These are phyloP conservation scores for Penicillium sp. DNA, from an alignment of 2,329 filamentous ascomycete genomes.

Conservation along the genomic window DNA sequence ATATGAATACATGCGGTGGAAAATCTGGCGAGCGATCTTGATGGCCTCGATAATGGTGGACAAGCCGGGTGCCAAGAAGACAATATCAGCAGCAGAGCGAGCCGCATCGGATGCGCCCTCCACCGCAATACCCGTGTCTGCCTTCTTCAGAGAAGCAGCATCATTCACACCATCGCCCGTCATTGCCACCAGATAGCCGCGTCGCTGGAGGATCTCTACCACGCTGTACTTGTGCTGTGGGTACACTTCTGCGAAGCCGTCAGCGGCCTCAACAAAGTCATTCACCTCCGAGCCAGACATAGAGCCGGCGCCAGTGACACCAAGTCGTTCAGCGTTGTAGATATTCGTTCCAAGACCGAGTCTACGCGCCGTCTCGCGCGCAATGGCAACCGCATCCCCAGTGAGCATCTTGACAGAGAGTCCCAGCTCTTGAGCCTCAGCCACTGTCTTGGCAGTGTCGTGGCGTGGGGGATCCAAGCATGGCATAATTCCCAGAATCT, in stretches of 20 bases:
- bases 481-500: conserved; percentile 92
- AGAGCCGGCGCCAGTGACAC: conserved; percentile 83
- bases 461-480: conserved; percentile 88
- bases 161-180: conserved; percentile 96
- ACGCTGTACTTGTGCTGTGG: conserved; percentile 95
- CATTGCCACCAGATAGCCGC: conserved; percentile 93
- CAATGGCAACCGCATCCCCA: conserved; percentile 90
- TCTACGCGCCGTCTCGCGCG: conserved; percentile 85
- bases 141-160: conserved; percentile 87
- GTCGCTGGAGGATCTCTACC: conserved; percentile 88
- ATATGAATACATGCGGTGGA: conserved; percentile 96
- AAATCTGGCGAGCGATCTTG: conserved; percentile 91
- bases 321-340: conserved; percentile 89
- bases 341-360: conserved; percentile 90
- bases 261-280: conserved; percentile 91
- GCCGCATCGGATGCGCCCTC: conserved; percentile 89
- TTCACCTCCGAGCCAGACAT: conserved; percentile 93
- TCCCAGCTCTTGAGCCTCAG: conserved; percentile 83
- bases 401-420: conserved; percentile 95
- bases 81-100: conserved; percentile 86
- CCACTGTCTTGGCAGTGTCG: conserved; percentile 86
- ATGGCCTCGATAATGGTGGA: conserved; percentile 90
- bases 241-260: conserved; percentile 93
- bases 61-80: conserved; percentile 87
- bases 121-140: conserved; percentile 93